These are phyloP conservation scores for Didymella segeticola DNA, from an alignment of 2,329 filamentous ascomycete species.

Conservation along the genomic window DNA sequence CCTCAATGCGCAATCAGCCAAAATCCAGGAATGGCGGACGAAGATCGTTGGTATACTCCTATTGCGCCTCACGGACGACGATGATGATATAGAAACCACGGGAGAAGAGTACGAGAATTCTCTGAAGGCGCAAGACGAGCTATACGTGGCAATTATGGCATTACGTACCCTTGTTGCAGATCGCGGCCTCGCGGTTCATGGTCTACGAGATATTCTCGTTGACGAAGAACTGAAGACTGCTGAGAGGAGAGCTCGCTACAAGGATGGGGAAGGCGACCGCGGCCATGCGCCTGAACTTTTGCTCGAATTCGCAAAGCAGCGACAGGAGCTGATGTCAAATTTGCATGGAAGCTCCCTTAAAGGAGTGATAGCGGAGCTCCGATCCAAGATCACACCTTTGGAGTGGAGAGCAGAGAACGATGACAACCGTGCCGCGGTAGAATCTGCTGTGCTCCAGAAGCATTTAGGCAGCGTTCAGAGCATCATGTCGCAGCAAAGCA, in stretches of 20 bases:
- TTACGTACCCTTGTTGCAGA: constrained; percentile 80
- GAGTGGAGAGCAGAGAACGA: constrained; percentile 64
- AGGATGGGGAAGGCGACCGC: constrained; percentile 56
- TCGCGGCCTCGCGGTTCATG: constrained; percentile 76
- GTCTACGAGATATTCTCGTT: constrained; percentile 76
- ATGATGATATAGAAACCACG: constrained; percentile 76
- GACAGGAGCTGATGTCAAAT: constrained; percentile 58
- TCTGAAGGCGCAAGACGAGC: constrained; percentile 84
- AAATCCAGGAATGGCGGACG: constrained; percentile 77
- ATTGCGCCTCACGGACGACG: constrained; percentile 81
- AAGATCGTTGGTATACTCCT: constrained; percentile 74
- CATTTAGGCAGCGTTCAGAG: constrained; percentile 67
- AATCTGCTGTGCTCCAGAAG: constrained; percentile 69
- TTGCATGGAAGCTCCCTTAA: constrained; percentile 69
- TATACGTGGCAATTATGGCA: constrained; percentile 84
- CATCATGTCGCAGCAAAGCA: constrained; percentile 60
- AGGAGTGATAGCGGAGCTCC: constrained; percentile 72
- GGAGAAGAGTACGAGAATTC: constrained; percentile 92
- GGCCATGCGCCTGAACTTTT: constrained; percentile 76
- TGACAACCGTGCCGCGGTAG: constrained; percentile 64
- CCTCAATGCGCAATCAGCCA: constrained; percentile 74
- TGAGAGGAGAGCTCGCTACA: constrained; percentile 65
- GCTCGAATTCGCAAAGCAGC: constrained; percentile 59
- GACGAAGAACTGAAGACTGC: constrained; percentile 74
- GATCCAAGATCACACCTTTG: constrained; percentile 66